Base-by-base conservation (phyloP, 2,329 filamentous ascomycete genomes). In the Cordyceps militaris region DNA sequence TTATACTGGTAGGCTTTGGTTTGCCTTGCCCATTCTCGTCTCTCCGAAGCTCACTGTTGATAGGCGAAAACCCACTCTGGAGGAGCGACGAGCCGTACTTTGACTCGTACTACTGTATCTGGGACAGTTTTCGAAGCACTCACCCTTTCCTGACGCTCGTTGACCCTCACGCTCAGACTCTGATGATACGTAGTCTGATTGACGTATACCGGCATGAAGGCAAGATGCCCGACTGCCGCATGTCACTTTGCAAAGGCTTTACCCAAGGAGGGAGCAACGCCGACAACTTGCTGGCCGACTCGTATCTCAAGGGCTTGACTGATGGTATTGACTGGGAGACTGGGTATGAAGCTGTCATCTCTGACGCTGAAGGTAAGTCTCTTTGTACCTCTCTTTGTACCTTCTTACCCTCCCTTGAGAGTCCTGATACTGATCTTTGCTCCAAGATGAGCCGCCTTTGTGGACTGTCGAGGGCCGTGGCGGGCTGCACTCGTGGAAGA, bases 221-320 rank as follows among this genome's bases (percentile, higher is more conserved):
- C 8, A 88, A 80, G 63, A 73, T 92, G 1, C 88, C 88, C 0
- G 88, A 92, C 69, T 91, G 88, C 66, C 79, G 87, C 36, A 91
- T 91, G 87, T 84, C 81, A 1, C 79, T 91, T 16, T 88, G 83
- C 70, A 90, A 89, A 66, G 88, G 88, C 0, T 89, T 79, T 67
- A 88, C 86, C 0, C 88, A 91, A 68, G 88, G 88, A 11, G 88
- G 88, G 0, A 89, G 85, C 1, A 91, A 91, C 61, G 86, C 87
- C 2, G 88, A 91, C 63, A 78, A 89, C 10, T 79, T 91, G 2
- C 74, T 91, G 10, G 83, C 79, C 1, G 88, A 91, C 65, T 81
- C 87, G 0, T 90, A 81, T 61, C 61, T 91, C n/a, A 91, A 91
- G 67, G 83, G 84, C 36, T 77, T 90, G 8, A 79, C 73, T 0